These are phyloP conservation scores for Ascochyta pisi DNA, from an alignment of 2,329 filamentous ascomycete genomes.

Conservation along the genomic window DNA sequence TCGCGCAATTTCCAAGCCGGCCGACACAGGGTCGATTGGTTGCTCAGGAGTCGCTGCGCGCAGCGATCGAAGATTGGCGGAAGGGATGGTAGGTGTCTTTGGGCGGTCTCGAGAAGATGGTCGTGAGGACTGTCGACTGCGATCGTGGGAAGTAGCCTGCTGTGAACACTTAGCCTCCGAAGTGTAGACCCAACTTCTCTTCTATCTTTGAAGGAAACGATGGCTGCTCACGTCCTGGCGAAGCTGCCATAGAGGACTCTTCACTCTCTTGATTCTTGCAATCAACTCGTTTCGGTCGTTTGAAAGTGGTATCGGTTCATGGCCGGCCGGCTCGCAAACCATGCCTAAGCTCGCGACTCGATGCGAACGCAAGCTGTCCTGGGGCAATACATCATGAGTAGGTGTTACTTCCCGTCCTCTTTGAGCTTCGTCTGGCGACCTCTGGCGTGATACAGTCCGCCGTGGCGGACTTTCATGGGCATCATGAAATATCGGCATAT, in stretches of 20 bases:
- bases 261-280: conserved; percentile 78
- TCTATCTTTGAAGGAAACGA: not conserved
- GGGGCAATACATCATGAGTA: conserved; percentile 15
- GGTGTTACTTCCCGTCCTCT: conserved; percentile 24
- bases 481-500: conserved; percentile 52
- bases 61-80: conserved; percentile 47
- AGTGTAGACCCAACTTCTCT: not conserved
- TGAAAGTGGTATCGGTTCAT: conserved; percentile 31
- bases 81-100: conserved; percentile 43
- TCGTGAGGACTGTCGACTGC: conserved; percentile 24
- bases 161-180: conserved; percentile 22
- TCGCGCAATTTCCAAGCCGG: conserved; percentile 71
- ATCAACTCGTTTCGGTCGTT: conserved; percentile 79
- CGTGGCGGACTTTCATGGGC: conserved; percentile 37
- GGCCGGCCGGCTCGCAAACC: conserved; percentile 26
- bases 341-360: conserved; percentile 6
- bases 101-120: conserved; percentile 38
- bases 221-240: conserved; percentile 58
- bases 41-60: conserved; percentile 37
- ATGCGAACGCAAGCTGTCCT: conserved; percentile 17
- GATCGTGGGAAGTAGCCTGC: conserved; percentile 27
- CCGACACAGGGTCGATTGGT: conserved; percentile 35
- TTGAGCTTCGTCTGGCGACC: conserved; percentile 21
- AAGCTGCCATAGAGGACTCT: conserved; percentile 75
- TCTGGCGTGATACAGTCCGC: conserved; percentile 25